phyloP scores from a whole-genome alignment of 1,139 yeast genomes.

The Meyerozyma guilliermondii region DNA sequence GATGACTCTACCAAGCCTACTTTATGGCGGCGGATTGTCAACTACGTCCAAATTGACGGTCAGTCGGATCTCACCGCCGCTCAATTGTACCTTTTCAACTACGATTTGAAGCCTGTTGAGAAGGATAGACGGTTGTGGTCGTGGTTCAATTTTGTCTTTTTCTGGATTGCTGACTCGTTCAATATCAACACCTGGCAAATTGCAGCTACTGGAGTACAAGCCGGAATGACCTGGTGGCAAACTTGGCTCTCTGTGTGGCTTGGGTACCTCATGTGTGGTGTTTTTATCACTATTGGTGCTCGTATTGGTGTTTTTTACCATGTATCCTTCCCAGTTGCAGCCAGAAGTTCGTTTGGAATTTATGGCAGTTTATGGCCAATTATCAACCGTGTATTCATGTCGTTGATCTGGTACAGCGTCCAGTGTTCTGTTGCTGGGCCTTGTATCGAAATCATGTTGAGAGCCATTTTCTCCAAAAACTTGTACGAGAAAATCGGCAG shows the following conservation, averaged over 20 bases:
- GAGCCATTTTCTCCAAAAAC: conserved; percentile 62
- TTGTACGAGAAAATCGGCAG: conserved; percentile 15
- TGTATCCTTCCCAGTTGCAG: conserved; percentile 72
- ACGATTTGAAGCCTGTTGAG: conserved; percentile 76
- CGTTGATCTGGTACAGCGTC: conserved; percentile 80
- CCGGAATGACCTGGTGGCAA: conserved; percentile 85
- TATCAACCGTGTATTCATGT: conserved; percentile 75
- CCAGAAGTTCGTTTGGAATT: conserved; percentile 70
- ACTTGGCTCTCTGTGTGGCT: conserved; percentile 84
- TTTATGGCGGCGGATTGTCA: conserved; percentile 7
- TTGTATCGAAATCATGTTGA: conserved; percentile 68
- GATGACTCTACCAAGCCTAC: not conserved
- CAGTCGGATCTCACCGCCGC: conserved; percentile 32
- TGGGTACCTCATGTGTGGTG: conserved; percentile 57
- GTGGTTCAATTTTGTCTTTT: conserved; percentile 73
- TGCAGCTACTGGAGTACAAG: conserved; percentile 74
- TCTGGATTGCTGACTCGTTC: conserved; percentile 86
- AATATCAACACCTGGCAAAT: conserved; percentile 89
- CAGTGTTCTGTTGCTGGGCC: conserved; percentile 82
- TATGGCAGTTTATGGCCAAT: conserved; percentile 81
- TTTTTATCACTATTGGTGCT: conserved; percentile 59
- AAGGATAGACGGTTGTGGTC: conserved; percentile 66
- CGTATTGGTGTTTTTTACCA: conserved; percentile 73
- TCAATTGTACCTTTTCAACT: conserved; percentile 61
- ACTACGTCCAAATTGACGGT: conserved; percentile 7